Conservation (phyloP, 805 yeast genomes). For the Suhomyces prunicola region DNA sequence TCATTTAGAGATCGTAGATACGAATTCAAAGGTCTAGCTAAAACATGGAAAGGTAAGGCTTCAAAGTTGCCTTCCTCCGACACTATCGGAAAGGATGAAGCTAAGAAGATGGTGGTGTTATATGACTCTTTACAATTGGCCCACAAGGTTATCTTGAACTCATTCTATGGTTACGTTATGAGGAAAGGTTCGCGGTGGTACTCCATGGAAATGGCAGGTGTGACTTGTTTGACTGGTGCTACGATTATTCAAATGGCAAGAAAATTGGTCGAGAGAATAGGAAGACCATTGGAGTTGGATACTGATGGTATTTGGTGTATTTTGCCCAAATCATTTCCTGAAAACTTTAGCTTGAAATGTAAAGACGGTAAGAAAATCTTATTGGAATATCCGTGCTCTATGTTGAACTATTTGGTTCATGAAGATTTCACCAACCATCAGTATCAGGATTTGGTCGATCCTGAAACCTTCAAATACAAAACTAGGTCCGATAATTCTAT, state of each 20-base stretch:
- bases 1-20: constrained; percentile 94
- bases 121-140: constrained; percentile 96
- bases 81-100: constrained; percentile 73
- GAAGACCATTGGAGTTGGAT: constrained; percentile 93
- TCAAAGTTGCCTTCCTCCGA: constrained; percentile 49
- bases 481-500: constrained; percentile 88
- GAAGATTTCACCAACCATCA: constrained; percentile 89
- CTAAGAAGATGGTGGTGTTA: constrained; percentile 86
- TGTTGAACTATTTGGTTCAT: constrained; percentile 92
- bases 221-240: constrained; percentile 96
- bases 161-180: constrained; percentile 98
- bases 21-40: constrained; percentile 90
- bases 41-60: constrained; percentile 87
- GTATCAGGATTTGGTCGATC: constrained; percentile 82
- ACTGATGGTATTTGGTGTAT: constrained; percentile 99
- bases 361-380: constrained; percentile 74
- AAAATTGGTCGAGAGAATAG: constrained; percentile 82
- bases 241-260: constrained; percentile 98
- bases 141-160: constrained; percentile 92
- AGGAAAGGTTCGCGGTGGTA: constrained; percentile 99
- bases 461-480: constrained; percentile 62
- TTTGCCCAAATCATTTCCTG: constrained; percentile 90
- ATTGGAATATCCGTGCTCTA: constrained; percentile 91
- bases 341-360: constrained; percentile 67
- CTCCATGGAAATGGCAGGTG: constrained; percentile 99